phyloP scores from a whole-genome alignment of 306 rosid species.

The Trifolium subterraneum region DNA sequence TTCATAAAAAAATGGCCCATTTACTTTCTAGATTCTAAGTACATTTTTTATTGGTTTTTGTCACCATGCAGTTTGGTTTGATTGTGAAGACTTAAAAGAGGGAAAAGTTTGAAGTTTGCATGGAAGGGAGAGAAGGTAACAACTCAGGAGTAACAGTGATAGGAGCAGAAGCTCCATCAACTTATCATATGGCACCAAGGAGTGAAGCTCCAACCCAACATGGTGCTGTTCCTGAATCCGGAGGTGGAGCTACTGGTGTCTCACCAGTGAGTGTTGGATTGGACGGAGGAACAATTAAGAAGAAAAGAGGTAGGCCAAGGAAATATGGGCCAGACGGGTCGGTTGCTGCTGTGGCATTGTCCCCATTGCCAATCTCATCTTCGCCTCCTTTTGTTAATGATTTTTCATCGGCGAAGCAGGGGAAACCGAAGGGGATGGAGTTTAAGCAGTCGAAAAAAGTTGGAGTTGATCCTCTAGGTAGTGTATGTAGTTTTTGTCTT shows the following conservation, averaged over 20 bases:
- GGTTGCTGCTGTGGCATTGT: constrained; percentile 59
- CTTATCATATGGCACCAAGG: constrained; percentile 82
- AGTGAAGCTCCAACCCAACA: constrained; percentile 56
- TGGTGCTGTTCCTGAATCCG: constrained; percentile 38
- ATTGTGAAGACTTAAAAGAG: constrained; percentile 23
- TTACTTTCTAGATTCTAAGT: background rate
- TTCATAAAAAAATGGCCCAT: background rate
- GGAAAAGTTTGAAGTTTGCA: constrained; percentile 41
- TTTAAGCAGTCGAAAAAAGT: constrained; percentile 62
- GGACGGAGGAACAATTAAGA: constrained; percentile 56
- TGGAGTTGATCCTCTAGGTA: constrained; percentile 61
- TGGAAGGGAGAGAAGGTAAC: constrained; percentile 76
- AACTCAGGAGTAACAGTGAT: constrained; percentile 76
- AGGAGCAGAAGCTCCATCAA: constrained; percentile 85
- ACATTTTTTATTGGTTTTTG: constrained; percentile 3
- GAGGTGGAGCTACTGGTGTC: constrained; percentile 25
- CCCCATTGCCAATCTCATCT: constrained; percentile 72
- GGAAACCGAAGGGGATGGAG: constrained; percentile 59
- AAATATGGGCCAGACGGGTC: constrained; percentile 78
- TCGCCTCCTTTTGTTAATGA: constrained; percentile 61
- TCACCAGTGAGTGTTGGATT: constrained; percentile 57
- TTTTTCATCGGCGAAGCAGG: constrained; percentile 58
- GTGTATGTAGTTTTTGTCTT: too few species aligned
- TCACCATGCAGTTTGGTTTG: constrained; percentile 56
- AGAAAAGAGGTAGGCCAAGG: constrained; percentile 89